These are phyloP conservation scores for Shiraia bambusicola DNA, from an alignment of 2,329 filamentous ascomycete species.

Conservation along the genomic window DNA sequence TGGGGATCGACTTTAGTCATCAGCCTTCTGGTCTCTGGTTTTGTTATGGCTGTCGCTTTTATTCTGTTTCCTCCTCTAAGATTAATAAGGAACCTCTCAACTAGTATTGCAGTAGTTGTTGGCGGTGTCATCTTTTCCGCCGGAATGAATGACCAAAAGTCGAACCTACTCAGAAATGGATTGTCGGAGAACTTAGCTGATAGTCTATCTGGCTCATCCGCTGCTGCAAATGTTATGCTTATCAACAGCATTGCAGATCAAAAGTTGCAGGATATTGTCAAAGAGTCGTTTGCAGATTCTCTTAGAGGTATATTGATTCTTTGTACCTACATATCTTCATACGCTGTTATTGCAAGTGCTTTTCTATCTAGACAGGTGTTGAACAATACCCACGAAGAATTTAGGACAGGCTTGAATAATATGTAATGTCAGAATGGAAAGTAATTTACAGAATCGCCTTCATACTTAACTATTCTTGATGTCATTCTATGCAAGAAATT, in stretches of 20 bases:
- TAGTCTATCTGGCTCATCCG: constrained; percentile 55
- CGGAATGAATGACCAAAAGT: constrained; percentile 58
- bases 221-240: constrained; percentile 58
- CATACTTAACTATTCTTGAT: no score
- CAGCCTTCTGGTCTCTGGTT: constrained; percentile 52
- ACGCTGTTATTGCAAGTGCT: constrained; percentile 33
- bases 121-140: constrained; percentile 50
- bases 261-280: constrained; percentile 41
- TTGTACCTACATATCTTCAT: constrained; percentile 37
- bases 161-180: constrained; percentile 46
- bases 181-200: constrained; percentile 52
- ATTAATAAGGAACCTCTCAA: constrained; percentile 45
- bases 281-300: constrained; percentile 40
- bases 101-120: constrained; percentile 48
- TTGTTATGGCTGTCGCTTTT: constrained; percentile 51
- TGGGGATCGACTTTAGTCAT: constrained; percentile 55
- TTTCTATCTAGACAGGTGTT: constrained; percentile 38
- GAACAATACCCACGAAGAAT: constrained; percentile 42
- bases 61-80: constrained; percentile 55
- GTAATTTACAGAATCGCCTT: no score
- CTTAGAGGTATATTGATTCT: constrained; percentile 47
- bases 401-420: constrained; percentile 45
- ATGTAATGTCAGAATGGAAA: no score
- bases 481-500: no score
- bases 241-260: constrained; percentile 51